Conservation (phyloP, 306 rosid species). For the Purshia tridentata region DNA sequence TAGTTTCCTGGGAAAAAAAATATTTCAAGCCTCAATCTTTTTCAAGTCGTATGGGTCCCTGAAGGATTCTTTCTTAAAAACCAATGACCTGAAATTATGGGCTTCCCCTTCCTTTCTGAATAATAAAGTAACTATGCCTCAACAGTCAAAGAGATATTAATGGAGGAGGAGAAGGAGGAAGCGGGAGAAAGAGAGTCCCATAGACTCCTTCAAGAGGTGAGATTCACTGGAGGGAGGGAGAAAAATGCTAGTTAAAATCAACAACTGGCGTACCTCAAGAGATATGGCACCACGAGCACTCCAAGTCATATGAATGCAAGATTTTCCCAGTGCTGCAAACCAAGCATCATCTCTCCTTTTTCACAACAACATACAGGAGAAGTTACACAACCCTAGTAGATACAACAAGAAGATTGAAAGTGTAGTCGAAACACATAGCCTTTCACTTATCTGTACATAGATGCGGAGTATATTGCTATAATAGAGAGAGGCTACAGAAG, state of each 20-base stretch:
- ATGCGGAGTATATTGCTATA: not conserved
- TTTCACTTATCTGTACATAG: not conserved
- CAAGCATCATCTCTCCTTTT: constrained; percentile 88
- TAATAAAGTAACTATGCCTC: constrained; percentile 17
- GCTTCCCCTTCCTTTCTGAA: constrained; percentile 25
- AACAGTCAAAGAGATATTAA: not conserved
- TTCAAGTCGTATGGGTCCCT: constrained; percentile 9
- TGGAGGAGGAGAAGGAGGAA: not conserved
- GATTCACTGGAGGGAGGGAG: not conserved
- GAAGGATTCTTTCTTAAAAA: not conserved
- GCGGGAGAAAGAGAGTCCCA: not conserved
- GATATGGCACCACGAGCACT: constrained; percentile 81
- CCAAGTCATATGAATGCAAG: constrained; percentile 95
- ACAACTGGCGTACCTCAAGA: constrained; percentile 56
- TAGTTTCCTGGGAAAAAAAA: constrained; percentile 9
- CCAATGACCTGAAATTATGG: not conserved
- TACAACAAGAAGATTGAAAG: not conserved
- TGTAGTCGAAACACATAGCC: not conserved
- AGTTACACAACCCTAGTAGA: not conserved
- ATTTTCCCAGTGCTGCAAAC: constrained; percentile 86
- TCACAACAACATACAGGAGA: constrained; percentile 20
- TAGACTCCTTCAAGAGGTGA: not conserved
- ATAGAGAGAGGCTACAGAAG: not conserved
- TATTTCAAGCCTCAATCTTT: constrained; percentile 10
- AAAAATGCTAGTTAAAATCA: not conserved